Evolutionary conservation across 2,329 filamentous ascomycete species (phyloP), one percentile per base, ranked within the genome.

Genomic region (Didymella exigua): DNA sequence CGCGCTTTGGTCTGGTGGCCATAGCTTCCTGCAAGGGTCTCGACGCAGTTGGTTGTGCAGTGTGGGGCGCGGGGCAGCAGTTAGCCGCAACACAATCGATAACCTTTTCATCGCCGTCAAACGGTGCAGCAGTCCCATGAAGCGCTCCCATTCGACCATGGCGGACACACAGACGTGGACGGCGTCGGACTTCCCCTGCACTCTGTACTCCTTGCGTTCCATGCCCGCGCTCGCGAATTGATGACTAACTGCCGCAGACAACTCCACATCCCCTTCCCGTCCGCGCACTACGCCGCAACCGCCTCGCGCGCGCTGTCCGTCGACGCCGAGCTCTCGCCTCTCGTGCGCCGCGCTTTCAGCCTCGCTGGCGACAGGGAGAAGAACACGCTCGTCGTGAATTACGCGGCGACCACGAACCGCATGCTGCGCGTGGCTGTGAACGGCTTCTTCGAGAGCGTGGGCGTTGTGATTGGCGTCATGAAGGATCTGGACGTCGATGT

Each of bases 351-450:
- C 53, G 80, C 82, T 1, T 88, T 97, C 61, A 80, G 82, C 34
- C 79, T 91, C 44, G 54, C 60, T 14, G 46, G 48, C 13, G 54
- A 63, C 14, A 59, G 72, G 74, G 55, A 63, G 21, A 60, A 73
- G 74, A 64, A 78, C 1, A 76, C 93, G 4, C 80, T 98, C 43
- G 81, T 83, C 56, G 89, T 90, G 9, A 84, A 89, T 56, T 98
- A 98, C 77, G 84, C 82, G 49, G 95, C 95, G 1, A 91, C 91
- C 0, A 98, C 95, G 18, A 96, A 97, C 73, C 88, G 95, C 64
- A 98, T 98, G 93, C 82, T 99, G 54, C 88, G 95, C 38, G 95
- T 99, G 2, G 90, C 93, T 3, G 93, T 97, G 52, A 98, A 98
- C 77, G 91, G 92, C 9, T 97, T 97, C 76, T 92, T 98, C 82